A percentile compares a stretch with the other conserved stretches of the same genome.
These are phyloP conservation scores for Bacidia rubella DNA, from an alignment of 495 filamentous ascomycete species.

Conservation along the genomic window DNA sequence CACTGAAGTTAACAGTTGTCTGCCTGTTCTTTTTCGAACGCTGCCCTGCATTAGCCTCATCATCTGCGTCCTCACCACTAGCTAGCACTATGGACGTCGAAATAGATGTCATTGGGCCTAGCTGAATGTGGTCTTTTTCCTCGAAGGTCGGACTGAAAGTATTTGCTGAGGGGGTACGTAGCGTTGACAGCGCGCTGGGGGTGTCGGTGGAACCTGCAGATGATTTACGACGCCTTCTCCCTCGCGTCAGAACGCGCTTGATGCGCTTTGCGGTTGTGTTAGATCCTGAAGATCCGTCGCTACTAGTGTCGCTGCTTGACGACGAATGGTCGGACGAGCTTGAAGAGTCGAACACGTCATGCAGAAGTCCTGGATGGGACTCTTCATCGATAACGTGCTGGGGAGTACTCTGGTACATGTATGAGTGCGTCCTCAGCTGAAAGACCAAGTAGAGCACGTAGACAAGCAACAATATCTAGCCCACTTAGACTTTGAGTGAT, in stretches of 20 bases:
- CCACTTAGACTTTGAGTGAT: background rate
- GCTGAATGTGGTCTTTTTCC: slow-evolving; percentile 22
- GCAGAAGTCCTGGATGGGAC: slow-evolving; percentile 69
- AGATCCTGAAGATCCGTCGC: slow-evolving; percentile 51
- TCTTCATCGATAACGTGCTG: slow-evolving; percentile 84
- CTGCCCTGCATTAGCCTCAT: slow-evolving; percentile 17
- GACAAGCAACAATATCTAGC: slow-evolving; percentile 59
- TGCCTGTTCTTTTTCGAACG: slow-evolving; percentile 1
- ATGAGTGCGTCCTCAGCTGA: slow-evolving; percentile 82
- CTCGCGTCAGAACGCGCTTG: slow-evolving; percentile 48
- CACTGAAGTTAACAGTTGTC: slow-evolving; percentile 24
- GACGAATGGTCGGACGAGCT: slow-evolving; percentile 44
- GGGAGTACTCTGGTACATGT: slow-evolving; percentile 81
- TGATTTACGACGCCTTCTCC: slow-evolving; percentile 56
- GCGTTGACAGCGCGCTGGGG: slow-evolving; percentile 26
- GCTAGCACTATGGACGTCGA: slow-evolving; percentile 23
- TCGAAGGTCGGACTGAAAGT: slow-evolving; percentile 28
- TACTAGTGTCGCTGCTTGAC: slow-evolving; percentile 49
- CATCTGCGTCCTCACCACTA: slow-evolving; percentile 36
- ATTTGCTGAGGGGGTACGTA: slow-evolving; percentile 28
- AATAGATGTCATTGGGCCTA: slow-evolving; percentile 11
- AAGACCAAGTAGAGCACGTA: slow-evolving; percentile 81
- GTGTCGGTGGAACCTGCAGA: slow-evolving; percentile 56
- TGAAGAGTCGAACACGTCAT: slow-evolving; percentile 62
- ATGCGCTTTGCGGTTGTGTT: slow-evolving; percentile 63